phyloP scores from a whole-genome alignment of 106 monocot species.

The Cymbidium sinense region DNA sequence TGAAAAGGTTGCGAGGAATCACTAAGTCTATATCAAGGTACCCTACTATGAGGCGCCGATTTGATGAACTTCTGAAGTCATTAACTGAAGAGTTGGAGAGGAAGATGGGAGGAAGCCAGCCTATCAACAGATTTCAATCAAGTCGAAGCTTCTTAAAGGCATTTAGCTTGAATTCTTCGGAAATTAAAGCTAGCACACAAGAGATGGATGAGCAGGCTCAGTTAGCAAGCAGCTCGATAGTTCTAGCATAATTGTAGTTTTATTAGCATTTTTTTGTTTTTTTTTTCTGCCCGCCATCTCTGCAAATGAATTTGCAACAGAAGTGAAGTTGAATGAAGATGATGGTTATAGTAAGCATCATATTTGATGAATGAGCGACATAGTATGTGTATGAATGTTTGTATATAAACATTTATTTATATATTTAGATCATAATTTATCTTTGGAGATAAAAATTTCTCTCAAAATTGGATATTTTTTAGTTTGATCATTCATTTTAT shows the following conservation, averaged over 20 bases:
- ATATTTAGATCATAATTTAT: no score
- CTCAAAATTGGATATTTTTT: no score
- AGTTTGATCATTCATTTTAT: no score
- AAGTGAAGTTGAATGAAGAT: no score
- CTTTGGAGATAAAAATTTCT: no score
- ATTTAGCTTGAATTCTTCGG: slow-evolving; percentile 51
- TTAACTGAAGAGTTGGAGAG: slow-evolving; percentile 65
- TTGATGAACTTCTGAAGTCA: slow-evolving; percentile 53
- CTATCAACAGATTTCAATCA: slow-evolving; percentile 20
- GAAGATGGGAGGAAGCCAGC: slow-evolving; percentile 40
- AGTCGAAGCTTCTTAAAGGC: slow-evolving; percentile 22
- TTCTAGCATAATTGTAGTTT: not conserved
- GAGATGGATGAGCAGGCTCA: slow-evolving; percentile 10
- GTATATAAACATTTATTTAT: no score
- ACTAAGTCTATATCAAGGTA: slow-evolving; percentile 89
- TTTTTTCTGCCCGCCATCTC: not conserved
- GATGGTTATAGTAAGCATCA: no score
- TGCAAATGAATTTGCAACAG: no score
- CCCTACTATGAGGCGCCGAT: slow-evolving; percentile 65
- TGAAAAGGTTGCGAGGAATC: slow-evolving; percentile 66
- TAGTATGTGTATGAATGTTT: no score
- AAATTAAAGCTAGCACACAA: slow-evolving; percentile 21
- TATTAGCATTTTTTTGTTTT: not conserved
- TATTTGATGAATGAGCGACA: no score
- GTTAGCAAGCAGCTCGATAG: not conserved